Percentiles rank a stretch among this genome's conserved stretches.
phyloP scores from a whole-genome alignment of 228 moss, liverwort and hornwort genomes.

The Sphagnum magellanicum region DNA sequence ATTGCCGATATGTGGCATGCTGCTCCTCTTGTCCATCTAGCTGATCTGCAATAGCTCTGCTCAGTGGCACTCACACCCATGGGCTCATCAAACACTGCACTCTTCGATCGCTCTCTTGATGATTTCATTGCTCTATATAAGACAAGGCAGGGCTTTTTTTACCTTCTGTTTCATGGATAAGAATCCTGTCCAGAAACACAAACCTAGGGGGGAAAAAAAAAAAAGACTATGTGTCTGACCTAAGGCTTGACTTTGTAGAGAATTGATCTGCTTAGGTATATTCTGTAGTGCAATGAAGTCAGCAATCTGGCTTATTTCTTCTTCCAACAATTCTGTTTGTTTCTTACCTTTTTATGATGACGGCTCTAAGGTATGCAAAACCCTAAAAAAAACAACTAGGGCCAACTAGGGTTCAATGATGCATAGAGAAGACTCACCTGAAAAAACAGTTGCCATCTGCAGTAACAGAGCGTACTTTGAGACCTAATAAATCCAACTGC shows the following conservation, averaged over 20 bases:
- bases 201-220: too few relatives aligned
- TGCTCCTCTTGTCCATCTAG: conserved; percentile 82
- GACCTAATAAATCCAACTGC: conserved; percentile 56
- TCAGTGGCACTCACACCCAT: not conserved
- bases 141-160: too few relatives aligned
- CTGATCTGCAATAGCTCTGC: conserved; percentile 90
- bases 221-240: too few relatives aligned
- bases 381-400: too few relatives aligned
- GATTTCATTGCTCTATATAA: too few relatives aligned
- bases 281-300: not conserved
- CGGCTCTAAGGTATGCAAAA: not conserved
- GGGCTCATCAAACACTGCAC: too few relatives aligned
- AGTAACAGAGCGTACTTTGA: conserved; percentile 75
- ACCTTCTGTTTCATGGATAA: too few relatives aligned
- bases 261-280: too few relatives aligned
- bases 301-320: not conserved
- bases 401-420: not conserved
- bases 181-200: too few relatives aligned
- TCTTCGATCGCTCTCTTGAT: too few relatives aligned
- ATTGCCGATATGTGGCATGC: conserved; percentile 69
- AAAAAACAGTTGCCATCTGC: conserved; percentile 98
- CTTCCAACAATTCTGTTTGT: not conserved
- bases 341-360: not conserved
- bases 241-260: too few relatives aligned
- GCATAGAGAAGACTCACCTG: conserved; percentile 34